Evolutionary conservation across 306 rosid genomes (phyloP).

Genomic region (Cucurbita moschata): DNA sequence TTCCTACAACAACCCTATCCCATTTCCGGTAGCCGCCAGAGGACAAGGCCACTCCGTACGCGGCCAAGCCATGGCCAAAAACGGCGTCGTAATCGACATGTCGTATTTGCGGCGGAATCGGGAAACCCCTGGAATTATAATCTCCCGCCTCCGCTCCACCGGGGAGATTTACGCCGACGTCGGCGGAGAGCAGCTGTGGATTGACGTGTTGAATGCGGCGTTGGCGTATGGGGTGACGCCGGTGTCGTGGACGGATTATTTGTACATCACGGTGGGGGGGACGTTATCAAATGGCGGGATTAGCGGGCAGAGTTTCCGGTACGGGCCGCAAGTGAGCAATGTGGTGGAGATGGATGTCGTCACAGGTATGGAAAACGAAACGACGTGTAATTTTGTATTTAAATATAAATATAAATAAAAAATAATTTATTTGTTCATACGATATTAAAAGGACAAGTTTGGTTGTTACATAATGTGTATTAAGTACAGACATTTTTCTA

Average conservation of each 20-base stretch:
- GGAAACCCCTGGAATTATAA: conserved; percentile 16
- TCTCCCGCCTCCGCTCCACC: conserved; percentile 4
- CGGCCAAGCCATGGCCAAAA: conserved; percentile 52
- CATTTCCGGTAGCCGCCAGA: conserved; percentile 34
- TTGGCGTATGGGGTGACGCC: conserved; percentile 47
- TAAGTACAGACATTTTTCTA: background rate
- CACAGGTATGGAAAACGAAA: conserved; percentile 33
- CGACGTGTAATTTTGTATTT: background rate
- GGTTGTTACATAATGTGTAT: background rate
- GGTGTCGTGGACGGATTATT: conserved; percentile 72
- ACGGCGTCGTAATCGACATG: conserved; percentile 75
- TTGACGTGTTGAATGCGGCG: conserved; percentile 45
- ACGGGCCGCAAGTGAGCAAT: conserved; percentile 75
- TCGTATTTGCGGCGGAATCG: conserved; percentile 11
- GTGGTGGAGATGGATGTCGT: conserved; percentile 62
- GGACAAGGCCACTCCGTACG: conserved; percentile 70
- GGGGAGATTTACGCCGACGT: conserved; percentile 43
- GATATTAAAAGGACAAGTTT: background rate
- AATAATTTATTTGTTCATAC: background rate
- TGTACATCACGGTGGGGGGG: conserved; percentile 64
- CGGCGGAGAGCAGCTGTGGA: conserved; percentile 74
- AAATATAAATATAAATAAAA: background rate
- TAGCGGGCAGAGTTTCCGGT: conserved; percentile 60
- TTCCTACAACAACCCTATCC: conserved; percentile 20
- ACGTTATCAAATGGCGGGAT: conserved; percentile 85